These are phyloP conservation scores for Neurospora cerealis DNA, from an alignment of 495 filamentous ascomycete genomes.

Conservation along the genomic window DNA sequence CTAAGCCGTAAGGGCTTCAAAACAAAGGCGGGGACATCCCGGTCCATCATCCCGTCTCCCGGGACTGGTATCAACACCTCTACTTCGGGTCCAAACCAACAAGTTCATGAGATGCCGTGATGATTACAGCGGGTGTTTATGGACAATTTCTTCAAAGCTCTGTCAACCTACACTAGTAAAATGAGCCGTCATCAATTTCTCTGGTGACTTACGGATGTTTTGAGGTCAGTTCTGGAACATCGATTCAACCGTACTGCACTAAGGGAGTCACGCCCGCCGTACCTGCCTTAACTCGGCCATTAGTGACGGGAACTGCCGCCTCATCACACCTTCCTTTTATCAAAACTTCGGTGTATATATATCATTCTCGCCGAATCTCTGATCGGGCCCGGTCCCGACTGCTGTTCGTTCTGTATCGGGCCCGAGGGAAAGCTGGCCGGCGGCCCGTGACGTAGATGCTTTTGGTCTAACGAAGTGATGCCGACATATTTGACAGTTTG, in stretches of 20 bases:
- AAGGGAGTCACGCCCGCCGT: neutral
- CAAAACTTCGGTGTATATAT: neutral
- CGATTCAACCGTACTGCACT: neutral
- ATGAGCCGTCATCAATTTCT: neutral
- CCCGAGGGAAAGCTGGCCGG: neutral
- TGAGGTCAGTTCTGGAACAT: neutral
- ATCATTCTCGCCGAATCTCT: neutral
- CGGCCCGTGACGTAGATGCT: neutral
- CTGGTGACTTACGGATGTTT: neutral
- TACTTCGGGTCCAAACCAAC: neutral
- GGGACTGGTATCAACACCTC: neutral
- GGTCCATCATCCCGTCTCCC: neutral
- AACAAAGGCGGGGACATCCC: neutral
- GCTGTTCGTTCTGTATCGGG: neutral
- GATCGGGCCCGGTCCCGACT: neutral
- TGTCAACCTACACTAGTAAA: too few relatives aligned
- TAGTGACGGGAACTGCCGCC: neutral
- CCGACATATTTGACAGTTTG: neutral
- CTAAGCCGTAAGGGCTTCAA: neutral
- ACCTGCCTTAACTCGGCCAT: neutral
- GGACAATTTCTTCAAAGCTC: neutral
- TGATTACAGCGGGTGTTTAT: neutral
- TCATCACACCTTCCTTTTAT: neutral
- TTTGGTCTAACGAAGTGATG: neutral
- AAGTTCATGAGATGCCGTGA: neutral